Base-by-base conservation (phyloP, 331 rosid species). In the Malus hybrid region DNA sequence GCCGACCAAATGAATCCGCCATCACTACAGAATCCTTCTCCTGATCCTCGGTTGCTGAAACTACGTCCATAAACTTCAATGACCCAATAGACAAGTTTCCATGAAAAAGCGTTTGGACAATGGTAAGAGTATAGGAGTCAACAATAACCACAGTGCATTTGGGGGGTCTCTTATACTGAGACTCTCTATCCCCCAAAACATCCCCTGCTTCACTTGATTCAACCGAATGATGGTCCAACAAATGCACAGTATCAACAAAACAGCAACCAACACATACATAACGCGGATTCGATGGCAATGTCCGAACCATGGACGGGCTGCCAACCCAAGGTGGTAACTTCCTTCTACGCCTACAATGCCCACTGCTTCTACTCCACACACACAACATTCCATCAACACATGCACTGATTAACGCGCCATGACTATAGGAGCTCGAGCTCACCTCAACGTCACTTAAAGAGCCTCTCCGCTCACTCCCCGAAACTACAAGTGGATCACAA, bases 281-380 rank as follows among this genome's bases (percentile, higher is more conserved):
- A 71, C 97, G 89, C 14, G 91, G 82, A 31, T 89, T 88, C 5
- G 90, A 94, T 32, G 85, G 88, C 83, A 92, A 72, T 1, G 91
- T 84, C 80, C 88, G 83, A 75, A 94, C 83, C 63, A 86, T 70
- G 62, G 88, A 86, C 1, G 97, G 99, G 76, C 92, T 86, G 29
- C 99, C 97, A 14, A 85, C 96, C 99, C 99, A 92, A 65, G 97
- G 96, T 1, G 99, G 99, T 78, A 94, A 76, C 86, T 86, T 90
- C 82, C 96, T 82, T 83, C 97, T 78, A 65, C 93, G 86, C 66
- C 97, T 86, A 80, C 99, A 94, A 74, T 90, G 99, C 9, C 96
- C 97, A 67, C 97, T 92, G 77, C 89, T 81, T 78, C 87, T 88
- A 78, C 97, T 94, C 99, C 97, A 92, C 54, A 94, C 94, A 80